phyloP scores from a whole-genome alignment of 2,329 filamentous ascomycete species.

The Aspergillus aculeatinus region DNA sequence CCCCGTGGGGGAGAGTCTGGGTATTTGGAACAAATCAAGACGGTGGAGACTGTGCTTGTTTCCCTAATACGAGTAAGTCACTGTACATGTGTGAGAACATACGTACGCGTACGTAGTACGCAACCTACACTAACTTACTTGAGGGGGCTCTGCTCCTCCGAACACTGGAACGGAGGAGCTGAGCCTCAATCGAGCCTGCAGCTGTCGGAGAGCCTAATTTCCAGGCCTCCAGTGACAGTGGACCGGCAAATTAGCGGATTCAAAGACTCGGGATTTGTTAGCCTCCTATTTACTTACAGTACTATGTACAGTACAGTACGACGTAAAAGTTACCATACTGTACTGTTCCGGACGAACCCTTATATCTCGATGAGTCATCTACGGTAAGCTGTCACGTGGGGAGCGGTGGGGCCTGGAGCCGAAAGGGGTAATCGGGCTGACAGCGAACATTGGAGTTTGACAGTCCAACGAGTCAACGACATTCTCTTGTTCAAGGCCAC shows the following conservation, averaged over 20 bases:
- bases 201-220: neutral
- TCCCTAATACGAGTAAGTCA: neutral
- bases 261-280: no score
- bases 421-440: slow-evolving; percentile 24
- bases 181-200: neutral
- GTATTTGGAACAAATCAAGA: neutral
- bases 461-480: slow-evolving; percentile 12
- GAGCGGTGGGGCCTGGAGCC: slow-evolving; percentile 12
- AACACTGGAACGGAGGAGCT: neutral
- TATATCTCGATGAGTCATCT: slow-evolving; percentile 11
- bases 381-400: slow-evolving; percentile 16
- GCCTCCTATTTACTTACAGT: neutral
- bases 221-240: neutral
- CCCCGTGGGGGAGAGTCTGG: slow-evolving; percentile 6
- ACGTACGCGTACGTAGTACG: no score
- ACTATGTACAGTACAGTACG: no score
- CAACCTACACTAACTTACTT: neutral
- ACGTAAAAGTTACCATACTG: neutral
- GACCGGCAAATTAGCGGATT: neutral
- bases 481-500: slow-evolving; percentile 5
- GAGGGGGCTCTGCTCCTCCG: neutral
- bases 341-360: no score
- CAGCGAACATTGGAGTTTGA: slow-evolving; percentile 22
- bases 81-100: no score
- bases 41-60: slow-evolving; percentile 4